Evolutionary conservation across 163 green algal species (phyloP), one percentile per base, ranked within the genome.

Genomic region (Smithsoniella earleae): DNA sequence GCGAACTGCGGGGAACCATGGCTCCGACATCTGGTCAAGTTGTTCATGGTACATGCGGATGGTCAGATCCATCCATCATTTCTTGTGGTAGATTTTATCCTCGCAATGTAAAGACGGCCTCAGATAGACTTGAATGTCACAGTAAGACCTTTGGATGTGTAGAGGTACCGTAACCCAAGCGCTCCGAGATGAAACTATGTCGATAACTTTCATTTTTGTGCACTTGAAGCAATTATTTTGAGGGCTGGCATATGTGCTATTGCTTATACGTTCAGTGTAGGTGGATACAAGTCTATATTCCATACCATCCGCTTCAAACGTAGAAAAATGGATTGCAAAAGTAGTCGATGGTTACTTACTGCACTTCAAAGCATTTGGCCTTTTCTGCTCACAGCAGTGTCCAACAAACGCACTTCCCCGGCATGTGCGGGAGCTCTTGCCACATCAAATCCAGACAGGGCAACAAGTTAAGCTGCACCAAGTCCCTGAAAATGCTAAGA

Each of bases 351-450:
- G 20, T 4, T 69, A 69, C 1, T 8, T 40, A 13, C 66, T 76
- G 10, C 72, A 76, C 45, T 66, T 76, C 45, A 76, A 76, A 49
- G 72, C 72, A 13, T 76, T 76, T 18, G 72, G 72, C 3, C 18
- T 76, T 5, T 69, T 76, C 45, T 69, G 45, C 45, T 46, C 36
- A 22, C 72, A 76, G 25, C 36, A 31, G 30, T 63, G 40, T 4
- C 37, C 45, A 25, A 34, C 33, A 62, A 66, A 49, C 2, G 45
- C 45, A 3, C 44, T 76, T 22, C 72, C 72, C 0, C 46, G 45
- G 22, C 25, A 18, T 8, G 66, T 69, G 33, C 64, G 22, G n/a
- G n/a, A n/a, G n/a, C n/a, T n/a, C n/a, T n/a, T n/a, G n/a, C n/a
- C n/a, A n/a, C n/a, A n/a, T n/a, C n/a, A n/a, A n/a, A n/a, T n/a